Evolutionary conservation across 768 basidiomycete genomes (phyloP).

Genomic region (Nevesoporus exiguus): DNA sequence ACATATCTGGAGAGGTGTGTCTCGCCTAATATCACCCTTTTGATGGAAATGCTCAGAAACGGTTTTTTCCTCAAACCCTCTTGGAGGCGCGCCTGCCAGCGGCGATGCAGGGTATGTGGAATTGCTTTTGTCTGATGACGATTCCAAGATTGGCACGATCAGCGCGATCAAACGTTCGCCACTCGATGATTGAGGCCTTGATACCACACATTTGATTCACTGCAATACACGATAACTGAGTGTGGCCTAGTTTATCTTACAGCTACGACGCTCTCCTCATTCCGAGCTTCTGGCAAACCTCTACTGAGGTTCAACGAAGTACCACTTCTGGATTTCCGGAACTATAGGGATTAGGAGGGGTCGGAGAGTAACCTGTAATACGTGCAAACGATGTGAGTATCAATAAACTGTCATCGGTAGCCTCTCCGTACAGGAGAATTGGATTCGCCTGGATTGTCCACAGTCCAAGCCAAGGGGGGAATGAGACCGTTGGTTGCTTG

Average conservation of each 20-base stretch:
- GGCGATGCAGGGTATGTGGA: no score
- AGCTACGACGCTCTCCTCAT: not conserved
- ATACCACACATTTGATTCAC: not conserved
- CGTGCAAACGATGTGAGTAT: not conserved
- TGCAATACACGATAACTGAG: not conserved
- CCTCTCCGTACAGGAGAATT: not conserved
- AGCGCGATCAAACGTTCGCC: not conserved
- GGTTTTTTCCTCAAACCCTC: no score
- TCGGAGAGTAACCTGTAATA: not conserved
- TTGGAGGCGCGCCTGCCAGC: no score
- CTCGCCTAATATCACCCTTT: no score
- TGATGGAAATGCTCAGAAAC: no score
- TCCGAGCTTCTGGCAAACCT: not conserved
- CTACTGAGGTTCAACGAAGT: not conserved
- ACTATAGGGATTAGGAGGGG: not conserved
- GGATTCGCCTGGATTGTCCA: not conserved
- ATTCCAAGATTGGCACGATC: no score
- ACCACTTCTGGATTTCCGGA: slow-evolving; percentile 2
- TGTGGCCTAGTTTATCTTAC: not conserved
- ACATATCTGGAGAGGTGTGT: no score
- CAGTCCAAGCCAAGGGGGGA: not conserved
- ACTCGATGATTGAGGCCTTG: not conserved
- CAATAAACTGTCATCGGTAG: not conserved
- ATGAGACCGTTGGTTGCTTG: no score
- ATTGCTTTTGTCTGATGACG: no score